phyloP scores from a whole-genome alignment of 139 green algal species.

The Tetradesmus lagerheimii region DNA sequence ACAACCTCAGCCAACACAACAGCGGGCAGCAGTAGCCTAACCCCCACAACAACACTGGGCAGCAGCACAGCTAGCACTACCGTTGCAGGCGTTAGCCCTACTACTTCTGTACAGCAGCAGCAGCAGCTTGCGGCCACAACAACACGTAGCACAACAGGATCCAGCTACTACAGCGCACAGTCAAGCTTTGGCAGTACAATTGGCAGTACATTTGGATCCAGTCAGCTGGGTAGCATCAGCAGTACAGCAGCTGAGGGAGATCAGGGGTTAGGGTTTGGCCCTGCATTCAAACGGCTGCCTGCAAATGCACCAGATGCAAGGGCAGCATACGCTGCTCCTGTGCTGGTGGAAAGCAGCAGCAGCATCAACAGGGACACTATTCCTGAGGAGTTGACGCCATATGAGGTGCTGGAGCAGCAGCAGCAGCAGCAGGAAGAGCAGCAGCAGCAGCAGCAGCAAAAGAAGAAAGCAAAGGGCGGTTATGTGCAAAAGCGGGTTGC shows the following conservation, averaged over 20 bases:
- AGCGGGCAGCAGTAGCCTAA: not conserved
- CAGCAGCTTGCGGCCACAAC: not conserved
- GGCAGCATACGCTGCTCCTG: not conserved
- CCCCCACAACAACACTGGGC: not conserved
- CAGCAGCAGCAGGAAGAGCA: not conserved
- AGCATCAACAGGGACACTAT: not conserved
- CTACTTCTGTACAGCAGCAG: not conserved
- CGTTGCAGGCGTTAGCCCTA: not conserved
- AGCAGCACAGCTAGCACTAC: too few species aligned
- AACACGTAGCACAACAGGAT: not conserved
- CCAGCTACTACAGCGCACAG: not conserved
- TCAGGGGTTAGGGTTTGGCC: not conserved
- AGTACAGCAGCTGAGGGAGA: not conserved
- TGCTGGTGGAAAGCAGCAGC: not conserved
- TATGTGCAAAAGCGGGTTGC: not conserved
- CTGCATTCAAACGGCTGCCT: not conserved
- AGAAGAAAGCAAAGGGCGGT: not conserved
- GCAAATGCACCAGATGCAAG: not conserved
- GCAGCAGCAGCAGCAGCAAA: not conserved
- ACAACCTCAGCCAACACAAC: not conserved
- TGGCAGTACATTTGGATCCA: too few species aligned
- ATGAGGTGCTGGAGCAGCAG: not conserved
- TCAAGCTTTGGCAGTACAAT: not conserved
- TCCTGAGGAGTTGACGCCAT: not conserved
- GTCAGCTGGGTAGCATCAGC: not conserved